phyloP scores from a whole-genome alignment of 768 basidiomycete species.

The Lactarius akahatsu region DNA sequence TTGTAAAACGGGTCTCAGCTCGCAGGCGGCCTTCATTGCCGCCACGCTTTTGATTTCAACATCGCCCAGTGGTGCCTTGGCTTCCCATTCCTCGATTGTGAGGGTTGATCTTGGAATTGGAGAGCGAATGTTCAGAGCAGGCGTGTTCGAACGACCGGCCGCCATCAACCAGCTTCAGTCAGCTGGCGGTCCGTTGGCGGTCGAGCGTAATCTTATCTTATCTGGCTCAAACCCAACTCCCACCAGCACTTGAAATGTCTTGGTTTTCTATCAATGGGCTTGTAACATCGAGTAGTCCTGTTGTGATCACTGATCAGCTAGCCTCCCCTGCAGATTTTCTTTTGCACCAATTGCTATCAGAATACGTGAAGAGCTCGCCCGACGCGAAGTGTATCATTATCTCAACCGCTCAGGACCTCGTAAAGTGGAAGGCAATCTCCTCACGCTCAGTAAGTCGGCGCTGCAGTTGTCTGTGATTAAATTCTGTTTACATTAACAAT shows the following conservation, averaged over 20 bases:
- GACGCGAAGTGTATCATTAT: conserved; percentile 48
- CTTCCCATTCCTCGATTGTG: conserved; percentile 90
- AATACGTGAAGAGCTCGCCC: conserved; percentile 48
- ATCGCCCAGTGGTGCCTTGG: conserved; percentile 73
- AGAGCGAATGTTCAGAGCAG: conserved; percentile 28
- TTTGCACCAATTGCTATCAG: conserved; percentile 52
- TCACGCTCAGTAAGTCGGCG: conserved; percentile 56
- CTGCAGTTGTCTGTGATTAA: neutral
- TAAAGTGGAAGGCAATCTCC: conserved; percentile 62
- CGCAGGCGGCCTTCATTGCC: conserved; percentile 58
- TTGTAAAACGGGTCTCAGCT: conserved; percentile 53
- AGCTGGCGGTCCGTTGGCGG: too few relatives aligned
- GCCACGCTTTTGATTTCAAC: conserved; percentile 64
- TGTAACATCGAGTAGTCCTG: conserved; percentile 47
- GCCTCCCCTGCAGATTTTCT: conserved; percentile 72
- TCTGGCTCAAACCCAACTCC: neutral
- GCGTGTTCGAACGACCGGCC: conserved; percentile 27
- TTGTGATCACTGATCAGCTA: conserved; percentile 71
- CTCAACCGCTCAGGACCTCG: conserved; percentile 54
- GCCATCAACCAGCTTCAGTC: conserved; percentile 26
- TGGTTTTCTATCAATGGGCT: conserved; percentile 48
- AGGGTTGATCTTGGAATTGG: conserved; percentile 47
- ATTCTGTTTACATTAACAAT: neutral
- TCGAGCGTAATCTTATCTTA: neutral
- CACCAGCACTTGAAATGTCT: conserved; percentile 39